Evolutionary conservation across 2,329 filamentous ascomycete genomes (phyloP), one percentile per base, ranked within the genome.

Genomic region (Aureobasidium sp.): DNA sequence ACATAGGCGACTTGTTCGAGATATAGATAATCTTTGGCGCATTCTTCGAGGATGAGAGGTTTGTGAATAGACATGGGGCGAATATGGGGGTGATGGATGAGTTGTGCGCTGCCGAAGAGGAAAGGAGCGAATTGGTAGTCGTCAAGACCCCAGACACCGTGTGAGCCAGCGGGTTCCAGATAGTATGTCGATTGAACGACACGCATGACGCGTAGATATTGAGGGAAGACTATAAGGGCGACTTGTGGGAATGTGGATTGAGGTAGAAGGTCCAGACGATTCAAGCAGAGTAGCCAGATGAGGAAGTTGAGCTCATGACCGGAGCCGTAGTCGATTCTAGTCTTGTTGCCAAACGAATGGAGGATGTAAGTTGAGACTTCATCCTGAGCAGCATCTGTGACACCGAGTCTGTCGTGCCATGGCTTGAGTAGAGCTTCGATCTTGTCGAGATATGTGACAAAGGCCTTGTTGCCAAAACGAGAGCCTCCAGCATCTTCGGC

Each of bases 141-240:
- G 76, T 99, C 96, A n/a, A 99, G 85, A 25, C 96, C 96, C 96
- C 96, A 99, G 25, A 99, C 96, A 4, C 96, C 96, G 76, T 98
- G 96, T 1, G 95, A 97, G 3, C 96, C 96, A 8, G 96, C 96
- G 5, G 96, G 96, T 76, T 99, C 96, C 25, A 99, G 88, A 0
- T 91, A 98, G 77, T 98, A 99, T 3, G 91, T 95, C 59, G 93
- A 84, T 72, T 99, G 98, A 13, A 99, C 85, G 48, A 87, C 89
- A 45, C 96, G 91, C 53, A 97, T 85, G 2, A 98, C 90, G 38
- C 84, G 82, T n/a, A 97, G 83, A 74, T 97, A 97, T 47, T 90
- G 89, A 38, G 88, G 85, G 76, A 98, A 97, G 64, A 98, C 88
- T 65, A 88, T 84, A 53, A 98, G 87, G 2, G 94, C 89, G 29